Base-by-base conservation (phyloP, 2,329 filamentous ascomycete genomes). In the Aspergillus brunneoviolaceus region DNA sequence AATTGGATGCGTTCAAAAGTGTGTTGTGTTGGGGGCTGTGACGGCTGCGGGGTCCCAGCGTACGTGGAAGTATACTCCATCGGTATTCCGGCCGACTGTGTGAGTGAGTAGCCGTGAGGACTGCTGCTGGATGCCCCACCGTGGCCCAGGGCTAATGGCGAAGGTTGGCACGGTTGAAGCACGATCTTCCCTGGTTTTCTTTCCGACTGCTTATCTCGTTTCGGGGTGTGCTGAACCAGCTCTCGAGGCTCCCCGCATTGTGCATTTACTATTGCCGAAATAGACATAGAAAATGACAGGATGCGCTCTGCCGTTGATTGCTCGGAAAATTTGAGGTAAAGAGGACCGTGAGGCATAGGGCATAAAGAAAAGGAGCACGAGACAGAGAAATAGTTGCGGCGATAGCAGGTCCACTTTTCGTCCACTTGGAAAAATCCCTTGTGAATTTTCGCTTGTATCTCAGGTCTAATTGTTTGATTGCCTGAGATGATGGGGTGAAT, bases 1-100 rank as follows among this genome's bases (percentile, higher is more conserved):
- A 96, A 97, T 69, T 96, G 92, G 55, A 96, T 95, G 11, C 93
- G 87, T 72, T 96, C 92, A 72, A 96, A 97, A 0, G 82, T 84
- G 60, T 88, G 84, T n/a, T 81, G 80, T 7, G 74, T 76, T 1
- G 78, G 78, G 11, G 72, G 71, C 42, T 76, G 69, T 49, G 74
- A 70, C 6, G 73, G 64, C 31, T 76, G 72, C 9, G 71, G 61
- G 5, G 69, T 64, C 10, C 65, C 67, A 29, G 66, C 62, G 59
- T 73, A 76, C 4, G 75, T 66, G 19, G 68, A 58, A 50, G 63
- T 67, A 53, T 74, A 77, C 51, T 78, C 76, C 58, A 77, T 61
- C 5, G 70, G 63, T 59, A 75, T 71, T 50, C 57, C 69, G 59
- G 61, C 61, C 45, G 65, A 69, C 54, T 65, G 70, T 29, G 54